Base-by-base conservation (phyloP, 192 early-diverging fungal genomes). In the Coemansia sp. region DNA sequence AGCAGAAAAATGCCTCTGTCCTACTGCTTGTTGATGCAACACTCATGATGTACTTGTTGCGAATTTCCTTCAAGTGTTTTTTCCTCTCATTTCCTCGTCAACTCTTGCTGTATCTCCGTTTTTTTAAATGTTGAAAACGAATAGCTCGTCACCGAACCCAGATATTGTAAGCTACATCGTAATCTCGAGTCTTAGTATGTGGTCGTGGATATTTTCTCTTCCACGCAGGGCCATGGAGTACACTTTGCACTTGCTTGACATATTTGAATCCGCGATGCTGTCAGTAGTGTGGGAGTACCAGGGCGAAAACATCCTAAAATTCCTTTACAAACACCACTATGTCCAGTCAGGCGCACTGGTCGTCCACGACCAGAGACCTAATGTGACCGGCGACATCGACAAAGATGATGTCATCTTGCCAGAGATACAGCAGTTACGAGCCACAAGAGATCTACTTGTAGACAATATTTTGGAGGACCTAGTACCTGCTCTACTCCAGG, bases 261-360 rank as follows among this genome's bases (percentile, higher is more conserved):
- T 50, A 24, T 57, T 74, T 21, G 71, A 73, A 44, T 39, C 45
- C 34, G 40, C 51, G 2, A 63, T 67, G 61, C 56, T 74, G 15
- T 57, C 18, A 4, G 27, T 61, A 13, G 34, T 64, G 21, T 68
- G 65, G 61, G 58, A 74, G 19, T 67, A 67, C 48, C 71, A 67
- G 55, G 65, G 71, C 22, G 71, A 67, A 12, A 66, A 66, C 50
- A 62, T 72, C 9, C 17, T 66, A 24, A 41, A 54, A 50, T 66
- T 62, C 15, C 51, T 72, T 9, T 62, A 33, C 45, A 24, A 49
- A 23, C 64, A 66, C 37, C 62, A 55, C 17, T 53, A 53, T 24
- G 25, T 58, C 19, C 56, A 41, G 12, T 34, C 49, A 4, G 38
- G 58, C n/a, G 27, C 18, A 25, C 50, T 37, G 9, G 50, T 44